These are phyloP conservation scores for Zelopaecilomyces penicillatus DNA, from an alignment of 2,329 filamentous ascomycete species.

Conservation along the genomic window DNA sequence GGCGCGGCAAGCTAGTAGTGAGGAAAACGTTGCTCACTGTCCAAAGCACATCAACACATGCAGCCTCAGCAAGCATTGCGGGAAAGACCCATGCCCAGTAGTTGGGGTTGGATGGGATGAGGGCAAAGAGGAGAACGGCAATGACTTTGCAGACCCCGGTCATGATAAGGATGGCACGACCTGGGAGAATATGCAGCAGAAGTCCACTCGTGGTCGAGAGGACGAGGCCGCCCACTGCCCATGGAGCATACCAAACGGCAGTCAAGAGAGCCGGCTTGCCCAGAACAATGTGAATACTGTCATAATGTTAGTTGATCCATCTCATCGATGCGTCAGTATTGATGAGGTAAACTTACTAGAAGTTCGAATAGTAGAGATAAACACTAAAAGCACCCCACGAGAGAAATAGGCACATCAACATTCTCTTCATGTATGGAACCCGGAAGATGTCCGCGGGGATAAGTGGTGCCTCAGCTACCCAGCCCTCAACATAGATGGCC, in stretches of 20 bases:
- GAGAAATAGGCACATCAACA: constrained; percentile 45
- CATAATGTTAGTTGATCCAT: constrained; percentile 3
- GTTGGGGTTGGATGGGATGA: constrained; percentile 42
- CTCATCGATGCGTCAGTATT: too few species aligned
- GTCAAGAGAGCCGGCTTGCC: constrained; percentile 43
- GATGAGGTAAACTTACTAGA: constrained; percentile 41
- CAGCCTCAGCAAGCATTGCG: constrained; percentile 48
- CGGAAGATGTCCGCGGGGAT: constrained; percentile 56
- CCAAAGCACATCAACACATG: constrained; percentile 59
- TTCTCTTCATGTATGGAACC: constrained; percentile 51
- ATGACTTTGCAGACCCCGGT: constrained; percentile 43
- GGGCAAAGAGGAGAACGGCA: constrained; percentile 45
- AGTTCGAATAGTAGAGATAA: constrained; percentile 54
- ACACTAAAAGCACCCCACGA: constrained; percentile 48
- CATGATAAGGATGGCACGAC: constrained; percentile 43
- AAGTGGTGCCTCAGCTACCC: constrained; percentile 51
- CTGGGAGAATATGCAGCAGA: constrained; percentile 47
- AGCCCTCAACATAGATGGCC: constrained; percentile 57
- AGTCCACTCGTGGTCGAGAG: constrained; percentile 46
- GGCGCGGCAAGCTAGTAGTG: constrained; percentile 50
- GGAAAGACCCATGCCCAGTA: constrained; percentile 61
- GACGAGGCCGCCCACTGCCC: constrained; percentile 50
- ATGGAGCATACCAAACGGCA: constrained; percentile 51
- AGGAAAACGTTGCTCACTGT: constrained; percentile 61
- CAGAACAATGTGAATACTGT: constrained; percentile 45